Evolutionary conservation across 164 flowering plant species (phyloP).

Genomic region (Echeveria elegans): DNA sequence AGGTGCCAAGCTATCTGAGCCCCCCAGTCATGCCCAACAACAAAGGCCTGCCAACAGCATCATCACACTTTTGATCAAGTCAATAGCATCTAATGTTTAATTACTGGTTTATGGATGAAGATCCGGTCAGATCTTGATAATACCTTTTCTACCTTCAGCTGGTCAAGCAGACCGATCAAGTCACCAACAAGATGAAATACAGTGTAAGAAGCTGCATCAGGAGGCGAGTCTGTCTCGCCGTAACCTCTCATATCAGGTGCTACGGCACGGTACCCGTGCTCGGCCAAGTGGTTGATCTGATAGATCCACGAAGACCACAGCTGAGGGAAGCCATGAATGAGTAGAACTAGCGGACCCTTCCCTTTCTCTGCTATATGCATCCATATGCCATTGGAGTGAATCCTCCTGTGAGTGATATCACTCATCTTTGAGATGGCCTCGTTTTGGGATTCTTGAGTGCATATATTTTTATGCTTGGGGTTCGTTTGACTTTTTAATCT

Average conservation of each 20-base stretch:
- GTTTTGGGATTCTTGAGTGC: too few relatives aligned
- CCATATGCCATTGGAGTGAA: conserved; percentile 12
- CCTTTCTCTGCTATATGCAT: conserved; percentile 17
- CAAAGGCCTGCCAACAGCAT: conserved; percentile 13
- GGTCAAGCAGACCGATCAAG: conserved; percentile 22
- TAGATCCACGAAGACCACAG: conserved; percentile 15
- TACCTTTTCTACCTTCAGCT: conserved; percentile 21
- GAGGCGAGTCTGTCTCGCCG: conserved; percentile 16
- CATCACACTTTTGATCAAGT: not conserved
- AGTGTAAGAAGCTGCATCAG: conserved; percentile 17
- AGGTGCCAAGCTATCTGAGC: conserved; percentile 19
- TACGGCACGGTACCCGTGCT: conserved; percentile 15
- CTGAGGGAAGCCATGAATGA: conserved; percentile 18
- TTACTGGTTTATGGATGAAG: not conserved
- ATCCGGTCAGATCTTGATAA: not conserved
- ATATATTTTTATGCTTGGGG: too few relatives aligned
- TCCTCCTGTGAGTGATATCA: conserved; percentile 11
- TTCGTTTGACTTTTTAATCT: too few relatives aligned
- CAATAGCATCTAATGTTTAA: not conserved
- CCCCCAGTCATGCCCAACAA: conserved; percentile 35
- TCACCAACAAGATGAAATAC: conserved; percentile 27
- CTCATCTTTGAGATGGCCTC: too few relatives aligned
- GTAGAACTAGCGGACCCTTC: conserved; percentile 13
- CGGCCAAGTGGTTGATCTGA: conserved; percentile 14
- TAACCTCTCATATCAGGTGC: conserved; percentile 18